These are phyloP conservation scores for Scedosporium apiospermum DNA, from an alignment of 2,329 filamentous ascomycete species.

Conservation along the genomic window DNA sequence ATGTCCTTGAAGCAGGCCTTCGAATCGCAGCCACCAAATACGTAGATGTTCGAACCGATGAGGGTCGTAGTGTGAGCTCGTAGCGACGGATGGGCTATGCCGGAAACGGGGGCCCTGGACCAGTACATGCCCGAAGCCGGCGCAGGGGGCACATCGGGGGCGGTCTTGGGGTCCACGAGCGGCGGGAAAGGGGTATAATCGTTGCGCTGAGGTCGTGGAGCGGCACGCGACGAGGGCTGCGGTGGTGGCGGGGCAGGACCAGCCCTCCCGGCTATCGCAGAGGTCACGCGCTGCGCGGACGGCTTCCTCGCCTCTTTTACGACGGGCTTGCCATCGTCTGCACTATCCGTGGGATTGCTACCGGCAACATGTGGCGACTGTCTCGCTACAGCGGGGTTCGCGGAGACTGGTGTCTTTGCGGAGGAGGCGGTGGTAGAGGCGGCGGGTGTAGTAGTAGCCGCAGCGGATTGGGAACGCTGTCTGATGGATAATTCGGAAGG, in stretches of 20 bases:
- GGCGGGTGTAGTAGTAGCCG: constrained; percentile 16
- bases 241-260: constrained; percentile 11
- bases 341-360: constrained; percentile 10
- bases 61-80: constrained; percentile 59
- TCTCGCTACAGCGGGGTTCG: constrained; percentile 11
- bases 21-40: constrained; percentile 61
- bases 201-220: constrained; percentile 22
- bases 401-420: constrained; percentile 12
- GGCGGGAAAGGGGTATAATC: constrained; percentile 43
- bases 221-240: constrained; percentile 8
- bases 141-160: constrained; percentile 50
- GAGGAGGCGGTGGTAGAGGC: constrained; percentile 14
- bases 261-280: constrained; percentile 32
- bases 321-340: constrained; percentile 16
- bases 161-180: constrained; percentile 45
- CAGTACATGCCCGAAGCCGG: constrained; percentile 66
- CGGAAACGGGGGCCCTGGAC: constrained; percentile 57
- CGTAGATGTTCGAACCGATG: constrained; percentile 56
- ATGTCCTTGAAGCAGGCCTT: constrained; percentile 60
- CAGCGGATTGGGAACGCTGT: constrained; percentile 43
- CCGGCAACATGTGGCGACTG: constrained; percentile 15
- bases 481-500: constrained; percentile 43
- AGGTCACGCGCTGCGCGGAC: constrained; percentile 41
- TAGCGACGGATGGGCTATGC: constrained; percentile 56
- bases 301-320: constrained; percentile 26